These are phyloP conservation scores for Paramecium octaurelia DNA, from an alignment of 73 alveolate genomes.

Conservation along the genomic window DNA sequence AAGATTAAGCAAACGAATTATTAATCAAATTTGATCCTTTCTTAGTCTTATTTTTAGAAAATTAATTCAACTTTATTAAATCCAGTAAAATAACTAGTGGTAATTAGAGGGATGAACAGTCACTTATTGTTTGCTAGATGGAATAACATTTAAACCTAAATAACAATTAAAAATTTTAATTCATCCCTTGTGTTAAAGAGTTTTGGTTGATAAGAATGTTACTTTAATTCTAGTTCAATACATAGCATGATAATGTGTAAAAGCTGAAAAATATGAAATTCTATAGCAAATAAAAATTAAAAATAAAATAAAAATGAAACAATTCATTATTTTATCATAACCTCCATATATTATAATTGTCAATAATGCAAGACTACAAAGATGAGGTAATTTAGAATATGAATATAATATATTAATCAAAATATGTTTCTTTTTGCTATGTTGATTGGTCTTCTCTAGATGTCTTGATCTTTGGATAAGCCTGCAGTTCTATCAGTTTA, in stretches of 20 bases:
- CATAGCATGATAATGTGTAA: too few relatives aligned
- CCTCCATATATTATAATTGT: too few relatives aligned
- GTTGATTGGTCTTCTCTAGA: not conserved
- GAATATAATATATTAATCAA: not conserved
- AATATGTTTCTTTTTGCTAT: not conserved
- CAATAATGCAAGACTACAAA: too few relatives aligned
- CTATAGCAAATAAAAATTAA: too few relatives aligned
- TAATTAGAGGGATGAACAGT: not conserved
- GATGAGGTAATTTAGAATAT: not conserved
- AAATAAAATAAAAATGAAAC: too few relatives aligned
- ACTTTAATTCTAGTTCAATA: too few relatives aligned
- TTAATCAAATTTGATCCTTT: not conserved
- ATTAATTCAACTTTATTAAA: too few relatives aligned
- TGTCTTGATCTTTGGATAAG: not conserved
- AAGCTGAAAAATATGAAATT: not conserved
- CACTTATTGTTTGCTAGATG: not conserved
- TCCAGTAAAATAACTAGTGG: not conserved
- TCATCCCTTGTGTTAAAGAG: not conserved
- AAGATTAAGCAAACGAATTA: too few relatives aligned
- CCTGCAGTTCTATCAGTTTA: constrained; percentile 23
- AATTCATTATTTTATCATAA: too few relatives aligned
- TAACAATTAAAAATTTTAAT: not conserved
- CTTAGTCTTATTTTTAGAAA: too few relatives aligned
- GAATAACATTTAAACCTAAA: not conserved
- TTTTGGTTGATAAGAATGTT: too few relatives aligned